Conservation (phyloP, 2,329 filamentous ascomycete species). For the Huntiella abstrusa region DNA sequence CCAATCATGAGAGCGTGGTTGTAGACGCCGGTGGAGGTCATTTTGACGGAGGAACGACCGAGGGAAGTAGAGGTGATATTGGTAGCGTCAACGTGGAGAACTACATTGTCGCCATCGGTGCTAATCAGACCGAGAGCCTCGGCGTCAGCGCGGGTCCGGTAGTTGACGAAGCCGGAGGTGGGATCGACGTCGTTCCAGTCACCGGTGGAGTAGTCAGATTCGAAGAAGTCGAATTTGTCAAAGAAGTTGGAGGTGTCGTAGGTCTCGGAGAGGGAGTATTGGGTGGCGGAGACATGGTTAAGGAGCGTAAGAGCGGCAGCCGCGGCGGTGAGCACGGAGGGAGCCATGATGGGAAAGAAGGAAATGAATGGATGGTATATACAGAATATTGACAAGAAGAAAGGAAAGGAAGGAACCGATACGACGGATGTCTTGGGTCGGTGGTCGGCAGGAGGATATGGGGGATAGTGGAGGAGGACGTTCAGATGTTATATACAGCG, state of each 20-base stretch:
- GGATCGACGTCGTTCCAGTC: slow-evolving; percentile 28
- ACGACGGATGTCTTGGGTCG: too few species aligned
- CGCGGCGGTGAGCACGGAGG: slow-evolving; percentile 2
- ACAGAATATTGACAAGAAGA: not conserved
- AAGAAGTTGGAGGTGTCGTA: slow-evolving; percentile 24
- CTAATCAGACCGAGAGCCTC: slow-evolving; percentile 19
- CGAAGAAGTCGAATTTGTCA: slow-evolving; percentile 25
- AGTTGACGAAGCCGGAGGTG: slow-evolving; percentile 47
- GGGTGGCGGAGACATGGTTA: not conserved
- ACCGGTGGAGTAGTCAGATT: slow-evolving; percentile 14
- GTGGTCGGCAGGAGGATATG: too few species aligned
- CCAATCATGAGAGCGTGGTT: slow-evolving; percentile 49
- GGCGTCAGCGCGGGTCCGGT: slow-evolving; percentile 21
- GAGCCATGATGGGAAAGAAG: slow-evolving; percentile 1
- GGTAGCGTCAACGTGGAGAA: slow-evolving; percentile 22
- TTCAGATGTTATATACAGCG: too few species aligned
- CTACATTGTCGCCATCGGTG: slow-evolving; percentile 19
- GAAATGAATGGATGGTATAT: not conserved
- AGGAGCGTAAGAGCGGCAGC: slow-evolving; percentile 1
- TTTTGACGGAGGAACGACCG: slow-evolving; percentile 38
- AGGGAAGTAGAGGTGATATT: slow-evolving; percentile 13
- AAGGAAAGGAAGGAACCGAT: not conserved
- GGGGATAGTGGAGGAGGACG: too few species aligned
- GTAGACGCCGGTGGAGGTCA: slow-evolving; percentile 44
- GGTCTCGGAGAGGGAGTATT: slow-evolving; percentile 6